These are phyloP conservation scores for Thielaviopsis euricoi DNA, from an alignment of 2,329 filamentous ascomycete species.

Conservation along the genomic window DNA sequence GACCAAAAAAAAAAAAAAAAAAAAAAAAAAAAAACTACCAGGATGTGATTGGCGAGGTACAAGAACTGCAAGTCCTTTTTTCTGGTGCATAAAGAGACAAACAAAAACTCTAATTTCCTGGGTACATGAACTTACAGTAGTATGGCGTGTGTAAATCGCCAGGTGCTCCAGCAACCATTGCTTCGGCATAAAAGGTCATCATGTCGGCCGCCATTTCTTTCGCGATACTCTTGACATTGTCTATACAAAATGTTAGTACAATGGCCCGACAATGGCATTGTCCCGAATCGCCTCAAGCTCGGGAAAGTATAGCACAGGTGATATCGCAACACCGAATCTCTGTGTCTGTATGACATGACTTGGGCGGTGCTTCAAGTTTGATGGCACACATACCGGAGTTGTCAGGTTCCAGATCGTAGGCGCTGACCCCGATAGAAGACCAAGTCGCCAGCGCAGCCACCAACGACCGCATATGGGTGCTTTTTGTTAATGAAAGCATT, in stretches of 20 bases:
- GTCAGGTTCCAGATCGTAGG: slow-evolving; percentile 23
- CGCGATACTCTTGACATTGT: slow-evolving; percentile 31
- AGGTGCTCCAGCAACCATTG: slow-evolving; percentile 10
- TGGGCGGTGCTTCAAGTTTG: background rate
- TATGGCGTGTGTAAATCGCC: slow-evolving; percentile 18
- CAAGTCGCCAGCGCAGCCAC: slow-evolving; percentile 16
- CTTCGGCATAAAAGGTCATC: slow-evolving; percentile 21
- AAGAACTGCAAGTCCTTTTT: too few species aligned
- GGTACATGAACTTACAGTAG: slow-evolving; percentile 7
- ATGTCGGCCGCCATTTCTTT: slow-evolving; percentile 35
- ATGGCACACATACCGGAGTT: background rate
- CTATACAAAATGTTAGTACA: slow-evolving; percentile 20
- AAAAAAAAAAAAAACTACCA: too few species aligned
- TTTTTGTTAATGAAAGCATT: background rate
- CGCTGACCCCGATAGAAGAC: slow-evolving; percentile 15
- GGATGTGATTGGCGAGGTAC: too few species aligned
- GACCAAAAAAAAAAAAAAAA: too few species aligned
- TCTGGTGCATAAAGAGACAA: too few species aligned
- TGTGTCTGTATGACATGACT: too few species aligned
- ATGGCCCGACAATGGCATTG: background rate
- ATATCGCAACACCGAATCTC: too few species aligned
- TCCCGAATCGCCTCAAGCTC: background rate
- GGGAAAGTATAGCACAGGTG: too few species aligned
- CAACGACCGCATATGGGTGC: slow-evolving; percentile 12
- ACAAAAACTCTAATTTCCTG: background rate